Evolutionary conservation across 345 rosid species (phyloP), one percentile per base, ranked within the genome.

Genomic region (Turnera subulata): DNA sequence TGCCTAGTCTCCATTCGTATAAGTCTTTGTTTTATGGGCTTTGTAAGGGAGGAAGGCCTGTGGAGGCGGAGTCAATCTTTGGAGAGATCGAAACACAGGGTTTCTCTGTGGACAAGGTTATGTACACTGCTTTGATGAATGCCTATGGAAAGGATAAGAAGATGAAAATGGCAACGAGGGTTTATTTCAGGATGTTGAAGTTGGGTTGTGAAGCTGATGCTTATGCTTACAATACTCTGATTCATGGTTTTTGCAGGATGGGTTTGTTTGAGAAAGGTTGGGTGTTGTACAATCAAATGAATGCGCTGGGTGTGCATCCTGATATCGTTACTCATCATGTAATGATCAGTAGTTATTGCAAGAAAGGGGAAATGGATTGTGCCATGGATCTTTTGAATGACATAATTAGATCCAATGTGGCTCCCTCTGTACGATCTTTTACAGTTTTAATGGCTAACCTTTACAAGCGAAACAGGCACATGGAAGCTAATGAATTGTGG

Each of bases 11-110:
- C 44, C 74, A 73, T 69, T 60, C 65, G 46, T 76, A 68, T 21
- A 83, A 82, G 64, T 77, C 85, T 46, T 58, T 82, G 73, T 88
- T 84, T 58, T 83, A 79, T 64, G 81, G 85, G 25, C 67, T 82
- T 68, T 88, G 89, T 68, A 69, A 68, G 59, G 70, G 66, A 63
- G 83, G 85, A 12, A 62, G 74, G 53, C 56, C 59, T 49, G 19
- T 66, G 42, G 80, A 76, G 74, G 89, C 91, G 0, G 87, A 82
- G 76, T 68, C 61, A 7, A 21, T 84, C 37, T 74, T 72, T 54
- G 62, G 71, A 61, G 80, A 84, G 62, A 81, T 82, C 56, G 92
- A 82, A 70, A 59, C 71, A 13, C 75, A 49, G 1, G 84, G 86
- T 39, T 76, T 77, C 65, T 79, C 62, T 73, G 74, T 79, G 14